Evolutionary conservation across 106 monocot genomes (phyloP), one percentile per base, ranked within the genome.

Genomic region (Apostasia ramifera): DNA sequence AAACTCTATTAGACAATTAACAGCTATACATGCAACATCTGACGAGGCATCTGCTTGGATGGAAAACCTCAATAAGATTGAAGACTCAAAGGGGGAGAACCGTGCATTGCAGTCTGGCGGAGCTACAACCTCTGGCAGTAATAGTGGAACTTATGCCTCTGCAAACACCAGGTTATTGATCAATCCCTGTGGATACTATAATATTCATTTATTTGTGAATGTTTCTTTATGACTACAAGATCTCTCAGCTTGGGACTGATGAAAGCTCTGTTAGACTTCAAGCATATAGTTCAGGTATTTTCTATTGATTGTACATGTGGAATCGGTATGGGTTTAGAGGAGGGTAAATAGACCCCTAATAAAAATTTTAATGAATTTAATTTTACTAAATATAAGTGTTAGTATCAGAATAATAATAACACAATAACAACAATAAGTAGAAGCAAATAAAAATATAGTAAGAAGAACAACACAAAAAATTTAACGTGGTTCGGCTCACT

Each of bases 131-230:
- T 92, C 95, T 71, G 77, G 77, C 39, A 74, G 15, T 73, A 71
- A 66, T 80, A 70, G 45, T 71, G 79, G 57, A 9, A 70, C 1
- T n/a, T 52, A 40, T 73, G 48, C 41, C 26, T 47, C 60, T 75
- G 65, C 76, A 57, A 78, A 60, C 40, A 56, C 39, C n/a, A 81
- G 73, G 61, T 62, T 78, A 59, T 58, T 71, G 13, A 69, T 26
- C 48, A 57, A 59, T 53, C 69, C 50, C 46, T 44, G 68, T 40
- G 73, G 44, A 66, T 86, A 82, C 68, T 77, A 83, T 8, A 97
- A 72, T 97, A 89, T 73, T 81, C 92, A 74, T 97, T 92, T 81
- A 97, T 97, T 70, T 97, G 97, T 80, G 97, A 97, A 70, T 97
- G 92, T 75, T 97, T 97, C 76, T 92, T 97, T 70, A 97, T 97